Base-by-base conservation (phyloP, 164 flowering plant genomes). In the Aristolochia fimbriata region DNA sequence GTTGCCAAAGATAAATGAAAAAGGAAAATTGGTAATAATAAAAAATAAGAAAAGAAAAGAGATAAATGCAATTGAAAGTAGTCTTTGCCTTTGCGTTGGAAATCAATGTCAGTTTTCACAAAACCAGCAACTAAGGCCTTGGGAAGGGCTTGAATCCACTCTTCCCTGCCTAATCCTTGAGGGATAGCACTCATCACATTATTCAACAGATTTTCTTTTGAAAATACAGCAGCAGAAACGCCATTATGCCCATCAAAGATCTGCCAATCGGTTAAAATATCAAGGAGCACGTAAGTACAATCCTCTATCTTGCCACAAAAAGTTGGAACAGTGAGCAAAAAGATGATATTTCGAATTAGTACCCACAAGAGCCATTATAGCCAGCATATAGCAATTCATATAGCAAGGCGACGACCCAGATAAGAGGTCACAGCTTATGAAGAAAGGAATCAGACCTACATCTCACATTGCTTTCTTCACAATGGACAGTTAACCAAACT, bases 171-270 rank as follows among this genome's bases (percentile, higher is more conserved):
- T 68, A 71, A 59, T 37, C 81, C 92, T 71, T 82, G 84, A 56
- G 99, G 97, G 59, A 90, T 82, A 11, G 96, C 97, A 81, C 89
- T 83, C 78, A 93, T 71, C 45, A 93, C 85, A 73, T 93, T 88
- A 63, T 68, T 80, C 70, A 93, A 71, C 61, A 90, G 66, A 66
- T 81, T 78, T 73, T 93, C 99, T 73, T 86, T 93, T 0, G 91
- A 71, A 72, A 73, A 93, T 53, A 93, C 82, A 64, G 97, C 99
- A 61, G 97, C 99, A 11, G 96, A 86, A 57, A 84, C 79, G 14
- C 99, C 99, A 73, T 93, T 86, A 68, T 93, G 99, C 56, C 97
- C 99, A 77, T 93, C 97, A 79, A 93, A 88, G 23, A 93, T 86
- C 99, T 93, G 71, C 61, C 61, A 69, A 59, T 55, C 54, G 64